Percentiles rank a stretch among this genome's conserved stretches.
Evolutionary conservation across 2,329 filamentous ascomycete genomes (phyloP).

Genomic region (Hypocreales sp.): DNA sequence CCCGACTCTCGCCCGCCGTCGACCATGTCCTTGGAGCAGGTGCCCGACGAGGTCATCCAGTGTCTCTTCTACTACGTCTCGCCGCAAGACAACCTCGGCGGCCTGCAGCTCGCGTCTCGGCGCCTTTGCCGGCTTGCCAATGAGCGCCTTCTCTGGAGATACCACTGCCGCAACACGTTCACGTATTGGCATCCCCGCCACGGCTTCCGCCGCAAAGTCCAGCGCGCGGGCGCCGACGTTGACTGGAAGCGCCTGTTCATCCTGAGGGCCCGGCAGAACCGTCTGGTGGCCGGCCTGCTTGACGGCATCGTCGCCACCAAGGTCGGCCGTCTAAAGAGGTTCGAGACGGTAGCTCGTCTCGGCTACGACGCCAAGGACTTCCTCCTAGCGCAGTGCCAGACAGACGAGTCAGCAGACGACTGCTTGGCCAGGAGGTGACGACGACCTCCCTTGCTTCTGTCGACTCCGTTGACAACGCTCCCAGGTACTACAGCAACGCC

Average conservation of each 20-base stretch:
- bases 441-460: too few species aligned
- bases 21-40: slow-evolving; percentile 23
- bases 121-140: slow-evolving; percentile 50
- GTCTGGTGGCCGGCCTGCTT: slow-evolving; percentile 36
- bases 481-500: slow-evolving; percentile 59
- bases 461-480: slow-evolving; percentile 1
- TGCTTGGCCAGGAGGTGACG: slow-evolving; percentile 54
- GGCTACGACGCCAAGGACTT: slow-evolving; percentile 86
- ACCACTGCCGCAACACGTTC: slow-evolving; percentile 55
- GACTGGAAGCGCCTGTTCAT: slow-evolving; percentile 63
- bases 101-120: slow-evolving; percentile 39
- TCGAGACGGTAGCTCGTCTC: slow-evolving; percentile 52
- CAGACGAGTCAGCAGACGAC: slow-evolving; percentile 48
- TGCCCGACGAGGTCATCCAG: slow-evolving; percentile 78
- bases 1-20: background rate
- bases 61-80: slow-evolving; percentile 52
- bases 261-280: slow-evolving; percentile 36
- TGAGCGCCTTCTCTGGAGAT: slow-evolving; percentile 65
- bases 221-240: slow-evolving; percentile 34
- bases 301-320: slow-evolving; percentile 57
- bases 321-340: slow-evolving; percentile 50
- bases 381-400: slow-evolving; percentile 49
- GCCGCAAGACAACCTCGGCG: slow-evolving; percentile 35
- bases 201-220: slow-evolving; percentile 40
- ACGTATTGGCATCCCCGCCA: slow-evolving; percentile 60